Conservation (phyloP, 176 grass and related monocot species). For the Ensete glaucum region DNA sequence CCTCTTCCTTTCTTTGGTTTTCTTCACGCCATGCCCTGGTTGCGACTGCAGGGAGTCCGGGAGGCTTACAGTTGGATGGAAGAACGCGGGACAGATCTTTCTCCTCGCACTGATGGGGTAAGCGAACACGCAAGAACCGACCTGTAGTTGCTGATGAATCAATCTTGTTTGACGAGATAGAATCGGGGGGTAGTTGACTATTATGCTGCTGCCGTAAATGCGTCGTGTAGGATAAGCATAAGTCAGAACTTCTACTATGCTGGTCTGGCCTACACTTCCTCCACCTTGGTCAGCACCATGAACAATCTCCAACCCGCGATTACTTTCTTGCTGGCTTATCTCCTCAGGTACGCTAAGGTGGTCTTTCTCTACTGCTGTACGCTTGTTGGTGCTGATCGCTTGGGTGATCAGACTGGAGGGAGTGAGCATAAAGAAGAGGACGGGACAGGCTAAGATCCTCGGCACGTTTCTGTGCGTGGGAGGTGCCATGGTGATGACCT, state of each 20-base stretch:
- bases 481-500: slow-evolving; percentile 38
- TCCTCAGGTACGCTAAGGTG: slow-evolving; percentile 18
- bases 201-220: background rate
- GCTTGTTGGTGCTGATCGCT: too few relatives aligned
- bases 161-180: too few relatives aligned
- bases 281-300: slow-evolving; percentile 26
- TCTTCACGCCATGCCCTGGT: too few relatives aligned
- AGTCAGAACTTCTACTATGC: slow-evolving; percentile 33
- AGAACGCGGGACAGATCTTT: background rate
- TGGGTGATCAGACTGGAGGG: slow-evolving; percentile 29
- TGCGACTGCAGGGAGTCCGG: background rate
- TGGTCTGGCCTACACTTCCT: slow-evolving; percentile 22
- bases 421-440: slow-evolving; percentile 4
- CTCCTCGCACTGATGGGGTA: background rate
- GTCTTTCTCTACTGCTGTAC: background rate
- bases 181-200: too few relatives aligned
- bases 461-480: slow-evolving; percentile 30
- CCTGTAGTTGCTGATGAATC: background rate
- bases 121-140: background rate
- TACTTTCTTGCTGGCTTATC: slow-evolving; percentile 30
- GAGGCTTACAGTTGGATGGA: background rate
- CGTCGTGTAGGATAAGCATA: background rate
- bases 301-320: slow-evolving; percentile 39
- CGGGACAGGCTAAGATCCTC: slow-evolving; percentile 23
- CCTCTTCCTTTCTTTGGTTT: too few relatives aligned